Percentiles rank a stretch among this genome's conserved stretches.
Evolutionary conservation across 768 basidiomycete genomes (phyloP).

Genomic region (Boletus vermiculosoides): DNA sequence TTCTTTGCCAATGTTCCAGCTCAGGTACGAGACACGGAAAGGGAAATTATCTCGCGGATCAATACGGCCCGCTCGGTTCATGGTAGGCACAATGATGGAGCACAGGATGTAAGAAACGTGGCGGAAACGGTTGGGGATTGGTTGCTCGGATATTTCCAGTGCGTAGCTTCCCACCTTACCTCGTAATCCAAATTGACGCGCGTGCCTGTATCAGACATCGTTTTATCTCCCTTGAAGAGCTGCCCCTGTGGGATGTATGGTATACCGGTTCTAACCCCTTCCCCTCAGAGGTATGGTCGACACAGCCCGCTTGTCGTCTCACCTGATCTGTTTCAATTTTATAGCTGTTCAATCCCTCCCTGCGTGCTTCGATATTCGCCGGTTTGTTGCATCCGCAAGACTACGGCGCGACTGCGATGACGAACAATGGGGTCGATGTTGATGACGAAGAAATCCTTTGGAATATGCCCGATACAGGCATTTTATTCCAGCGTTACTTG

Average conservation of each 20-base stretch:
- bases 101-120: slow-evolving; percentile 17
- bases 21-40: slow-evolving; percentile 35
- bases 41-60: slow-evolving; percentile 29
- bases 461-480: slow-evolving; percentile 70
- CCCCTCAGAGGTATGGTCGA: slow-evolving; percentile 56
- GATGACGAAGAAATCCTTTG: slow-evolving; percentile 39
- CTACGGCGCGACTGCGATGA: slow-evolving; percentile 29
- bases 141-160: slow-evolving; percentile 54
- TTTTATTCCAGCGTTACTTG: slow-evolving; percentile 73
- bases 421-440: slow-evolving; percentile 9
- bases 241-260: slow-evolving; percentile 68
- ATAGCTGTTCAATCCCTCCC: slow-evolving; percentile 69
- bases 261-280: slow-evolving; percentile 65
- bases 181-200: neutral
- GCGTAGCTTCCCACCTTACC: slow-evolving; percentile 14
- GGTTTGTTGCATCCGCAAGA: slow-evolving; percentile 61
- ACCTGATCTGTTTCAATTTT: neutral
- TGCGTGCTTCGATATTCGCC: slow-evolving; percentile 57
- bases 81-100: slow-evolving; percentile 19
- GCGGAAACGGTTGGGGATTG: slow-evolving; percentile 43
- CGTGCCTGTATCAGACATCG: slow-evolving; percentile 36
- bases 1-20: slow-evolving; percentile 39
- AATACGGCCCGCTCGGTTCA: slow-evolving; percentile 17
- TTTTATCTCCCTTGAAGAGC: slow-evolving; percentile 47
- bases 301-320: neutral